Percentiles rank a stretch among this genome's conserved stretches.
These are phyloP conservation scores for Peribolospora kevripleyi DNA, from an alignment of 768 basidiomycete species.

Conservation along the genomic window DNA sequence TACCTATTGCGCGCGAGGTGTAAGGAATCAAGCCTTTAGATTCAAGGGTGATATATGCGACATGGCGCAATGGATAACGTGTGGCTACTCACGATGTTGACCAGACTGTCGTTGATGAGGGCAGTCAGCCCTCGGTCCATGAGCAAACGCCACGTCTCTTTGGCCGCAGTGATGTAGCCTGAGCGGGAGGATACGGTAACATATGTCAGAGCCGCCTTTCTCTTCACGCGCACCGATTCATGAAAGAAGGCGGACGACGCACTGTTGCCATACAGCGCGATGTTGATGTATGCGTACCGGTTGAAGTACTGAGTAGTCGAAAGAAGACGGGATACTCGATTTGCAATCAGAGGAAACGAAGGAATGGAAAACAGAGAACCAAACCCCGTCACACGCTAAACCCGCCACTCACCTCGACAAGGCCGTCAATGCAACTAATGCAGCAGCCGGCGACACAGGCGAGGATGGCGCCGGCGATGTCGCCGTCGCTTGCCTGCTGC, in stretches of 20 bases:
- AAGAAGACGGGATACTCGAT: too few relatives aligned
- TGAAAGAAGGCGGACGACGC: too few relatives aligned
- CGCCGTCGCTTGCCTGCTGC: slow-evolving; percentile 8
- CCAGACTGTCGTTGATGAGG: slow-evolving; percentile 13
- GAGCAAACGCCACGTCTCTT: slow-evolving; percentile 14
- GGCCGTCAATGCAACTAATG: slow-evolving; percentile 7
- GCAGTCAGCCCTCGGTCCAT: slow-evolving; percentile 14
- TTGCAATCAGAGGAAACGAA: too few relatives aligned
- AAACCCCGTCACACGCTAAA: too few relatives aligned
- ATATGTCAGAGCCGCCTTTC: too few relatives aligned
- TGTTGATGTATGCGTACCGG: slow-evolving; percentile 12
- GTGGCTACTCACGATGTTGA: slow-evolving; percentile 7
- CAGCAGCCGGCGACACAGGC: slow-evolving; percentile 14
- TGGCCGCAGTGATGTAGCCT: slow-evolving; percentile 12
- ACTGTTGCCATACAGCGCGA: not conserved
- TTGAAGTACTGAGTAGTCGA: slow-evolving; percentile 8
- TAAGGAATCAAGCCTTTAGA: too few relatives aligned
- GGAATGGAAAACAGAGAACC: too few relatives aligned
- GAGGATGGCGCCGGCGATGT: slow-evolving; percentile 9
- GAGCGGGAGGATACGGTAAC: too few relatives aligned
- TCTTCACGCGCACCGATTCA: too few relatives aligned
- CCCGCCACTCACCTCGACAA: slow-evolving; percentile 2
- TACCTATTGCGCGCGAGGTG: too few relatives aligned
- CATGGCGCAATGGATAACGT: too few relatives aligned
- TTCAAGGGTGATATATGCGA: too few relatives aligned